Conservation (phyloP, 2,329 filamentous ascomycete genomes). For the Colletotrichum spaethianum region DNA sequence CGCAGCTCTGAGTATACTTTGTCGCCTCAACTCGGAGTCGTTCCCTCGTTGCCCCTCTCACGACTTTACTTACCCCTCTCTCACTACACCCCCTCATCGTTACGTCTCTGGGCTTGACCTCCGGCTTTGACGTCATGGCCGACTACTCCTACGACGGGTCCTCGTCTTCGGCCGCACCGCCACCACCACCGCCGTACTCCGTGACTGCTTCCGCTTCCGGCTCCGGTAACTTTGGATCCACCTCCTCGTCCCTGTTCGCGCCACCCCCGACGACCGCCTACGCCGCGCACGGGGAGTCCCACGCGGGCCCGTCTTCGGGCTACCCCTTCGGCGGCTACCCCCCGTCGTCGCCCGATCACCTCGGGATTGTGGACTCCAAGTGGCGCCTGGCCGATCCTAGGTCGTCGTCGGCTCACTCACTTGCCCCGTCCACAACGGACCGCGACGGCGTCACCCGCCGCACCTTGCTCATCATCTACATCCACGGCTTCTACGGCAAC, state of each 20-base stretch:
- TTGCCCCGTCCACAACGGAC: slow-evolving; percentile 47
- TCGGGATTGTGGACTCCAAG: slow-evolving; percentile 31
- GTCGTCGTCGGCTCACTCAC: slow-evolving; percentile 60
- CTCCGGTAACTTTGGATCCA: slow-evolving; percentile 32
- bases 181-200: slow-evolving; percentile 40
- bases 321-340: not conserved
- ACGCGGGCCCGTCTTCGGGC: slow-evolving; percentile 7
- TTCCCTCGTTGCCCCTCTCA: not conserved
- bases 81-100: not conserved
- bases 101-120: not conserved
- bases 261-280: slow-evolving; percentile 12
- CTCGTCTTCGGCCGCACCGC: slow-evolving; percentile 24
- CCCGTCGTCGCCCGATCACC: not conserved
- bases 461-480: slow-evolving; percentile 82
- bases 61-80: not conserved
- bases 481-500: slow-evolving; percentile 92
- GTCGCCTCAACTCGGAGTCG: not conserved
- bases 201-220: slow-evolving; percentile 32
- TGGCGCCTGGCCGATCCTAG: slow-evolving; percentile 58
- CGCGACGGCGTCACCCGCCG: slow-evolving; percentile 54
- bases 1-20: not conserved
- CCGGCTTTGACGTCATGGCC: slow-evolving; percentile 34
- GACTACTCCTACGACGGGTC: slow-evolving; percentile 25
- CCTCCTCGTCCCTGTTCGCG: slow-evolving; percentile 32
- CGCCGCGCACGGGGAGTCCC: slow-evolving; percentile 5